phyloP scores from a whole-genome alignment of 2,329 filamentous ascomycete species.

The Colletotrichum horii region DNA sequence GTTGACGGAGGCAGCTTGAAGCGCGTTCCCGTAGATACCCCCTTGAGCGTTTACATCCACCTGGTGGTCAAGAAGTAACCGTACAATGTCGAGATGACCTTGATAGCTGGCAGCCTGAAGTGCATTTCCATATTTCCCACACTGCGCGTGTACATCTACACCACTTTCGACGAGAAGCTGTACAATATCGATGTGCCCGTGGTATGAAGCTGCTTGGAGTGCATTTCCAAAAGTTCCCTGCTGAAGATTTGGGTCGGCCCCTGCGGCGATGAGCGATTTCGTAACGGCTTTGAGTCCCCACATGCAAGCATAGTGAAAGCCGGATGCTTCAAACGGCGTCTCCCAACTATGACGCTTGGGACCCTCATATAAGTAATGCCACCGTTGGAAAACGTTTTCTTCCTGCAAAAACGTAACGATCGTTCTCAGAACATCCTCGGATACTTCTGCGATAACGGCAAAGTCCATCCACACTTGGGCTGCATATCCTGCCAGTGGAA shows the following conservation, averaged over 20 bases:
- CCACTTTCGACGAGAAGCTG: not conserved
- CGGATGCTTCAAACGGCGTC: not conserved
- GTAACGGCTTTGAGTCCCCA: not conserved
- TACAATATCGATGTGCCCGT: not conserved
- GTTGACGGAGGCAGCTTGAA: not conserved
- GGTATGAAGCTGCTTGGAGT: not conserved
- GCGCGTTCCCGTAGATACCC: not conserved
- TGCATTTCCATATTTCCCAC: not conserved
- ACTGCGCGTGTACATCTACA: not conserved
- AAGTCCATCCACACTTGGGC: not conserved
- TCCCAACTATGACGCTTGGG: not conserved
- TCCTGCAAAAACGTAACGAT: not conserved
- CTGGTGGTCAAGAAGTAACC: not conserved
- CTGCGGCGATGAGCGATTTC: not conserved
- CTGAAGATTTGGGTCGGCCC: not conserved
- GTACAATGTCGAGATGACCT: not conserved
- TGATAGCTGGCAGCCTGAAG: not conserved
- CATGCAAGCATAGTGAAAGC: not conserved
- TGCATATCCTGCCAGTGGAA: not conserved
- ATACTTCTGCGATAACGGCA: not conserved
- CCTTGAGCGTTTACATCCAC: not conserved
- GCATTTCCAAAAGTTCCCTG: not conserved
- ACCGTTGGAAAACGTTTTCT: not conserved
- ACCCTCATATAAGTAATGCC: not conserved
- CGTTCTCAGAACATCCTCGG: not conserved